Base-by-base conservation (phyloP, 1,284 basidiomycete species). In the Ceratobasidium sp. region DNA sequence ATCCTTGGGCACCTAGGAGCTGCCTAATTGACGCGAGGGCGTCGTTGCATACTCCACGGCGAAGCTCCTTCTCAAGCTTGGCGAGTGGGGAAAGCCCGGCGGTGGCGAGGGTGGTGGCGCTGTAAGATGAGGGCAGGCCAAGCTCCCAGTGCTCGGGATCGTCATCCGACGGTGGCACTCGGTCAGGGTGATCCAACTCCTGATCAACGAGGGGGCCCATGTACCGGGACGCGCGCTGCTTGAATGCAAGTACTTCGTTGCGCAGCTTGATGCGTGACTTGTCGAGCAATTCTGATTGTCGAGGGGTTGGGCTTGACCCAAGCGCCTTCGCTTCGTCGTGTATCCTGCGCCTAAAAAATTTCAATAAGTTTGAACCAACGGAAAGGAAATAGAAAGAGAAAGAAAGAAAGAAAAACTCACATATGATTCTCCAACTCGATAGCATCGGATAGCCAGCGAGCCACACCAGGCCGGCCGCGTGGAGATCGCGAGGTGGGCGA, bases 341-440 rank as follows among this genome's bases (percentile, higher is more conserved):
- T 28, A 49, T 13, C 2, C 12, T 49, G 26, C 64, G 64, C 42
- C 64, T 67, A 44, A 66, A 44, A 10, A 10, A 66, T 4, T 49
- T 9, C 3, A 23, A 28, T 33, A 13, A 18, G 44, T n/a, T 33
- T 23, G 10, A 6, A 3, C 9, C 2, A 9, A 67, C 9, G 33
- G 33, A 28, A 33, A 33, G 33, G 33, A 33, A 33, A 33, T 33
- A 33, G 33, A 33, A 26, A 6, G 10, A 26, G n/a, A 20, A 20
- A 28, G 20, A 53, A 53, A 33, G 33, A 33, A 33, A 18, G 13
- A 26, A 26, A 26, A 6, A n/a, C 49, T 42, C 23, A 71, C 69
- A 71, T 71, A n/a, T 58, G 56, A 42, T 71, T 53, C 23, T 71
- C 69, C 18, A 71, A 53, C 23, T 71, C 69, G 6, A 71, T 71